These are phyloP conservation scores for Zea luxurians DNA, from an alignment of 176 grass and related monocot genomes.

Conservation along the genomic window DNA sequence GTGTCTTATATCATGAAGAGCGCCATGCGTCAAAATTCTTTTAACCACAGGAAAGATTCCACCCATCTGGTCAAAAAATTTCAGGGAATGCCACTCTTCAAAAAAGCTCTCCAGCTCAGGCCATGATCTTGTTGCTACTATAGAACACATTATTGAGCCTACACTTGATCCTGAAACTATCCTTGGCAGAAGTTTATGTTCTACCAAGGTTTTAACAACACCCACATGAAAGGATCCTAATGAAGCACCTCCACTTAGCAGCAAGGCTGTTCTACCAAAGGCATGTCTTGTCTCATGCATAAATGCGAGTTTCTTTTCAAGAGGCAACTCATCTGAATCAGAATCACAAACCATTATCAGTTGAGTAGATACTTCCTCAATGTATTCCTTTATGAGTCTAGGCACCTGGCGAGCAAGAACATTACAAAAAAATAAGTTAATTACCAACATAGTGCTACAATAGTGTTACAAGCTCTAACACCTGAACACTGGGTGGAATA, in stretches of 20 bases:
- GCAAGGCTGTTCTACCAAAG: slow-evolving; percentile 86
- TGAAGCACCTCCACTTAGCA: slow-evolving; percentile 89
- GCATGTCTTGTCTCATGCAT: slow-evolving; percentile 95
- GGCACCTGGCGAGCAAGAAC: slow-evolving; percentile 53
- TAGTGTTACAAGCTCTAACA: neutral
- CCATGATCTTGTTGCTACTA: slow-evolving; percentile 85
- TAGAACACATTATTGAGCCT: slow-evolving; percentile 82
- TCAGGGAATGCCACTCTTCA: slow-evolving; percentile 89
- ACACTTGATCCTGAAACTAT: slow-evolving; percentile 91
- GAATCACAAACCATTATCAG: slow-evolving; percentile 84
- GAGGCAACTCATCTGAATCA: slow-evolving; percentile 79
- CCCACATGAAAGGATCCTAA: slow-evolving; percentile 86
- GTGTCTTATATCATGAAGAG: slow-evolving; percentile 80
- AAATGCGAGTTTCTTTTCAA: slow-evolving; percentile 91
- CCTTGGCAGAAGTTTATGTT: slow-evolving; percentile 80
- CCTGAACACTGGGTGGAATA: neutral
- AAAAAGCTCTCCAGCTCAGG: slow-evolving; percentile 87
- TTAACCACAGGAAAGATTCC: slow-evolving; percentile 78
- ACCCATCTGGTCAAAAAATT: slow-evolving; percentile 94
- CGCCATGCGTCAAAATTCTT: slow-evolving; percentile 77
- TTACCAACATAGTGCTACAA: neutral
- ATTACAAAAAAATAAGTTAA: neutral
- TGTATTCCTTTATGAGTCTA: slow-evolving; percentile 94
- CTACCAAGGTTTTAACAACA: slow-evolving; percentile 78
- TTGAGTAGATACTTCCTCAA: slow-evolving; percentile 91